phyloP scores from a whole-genome alignment of 1,139 yeast genomes.

The Sugiyamaella japonica region DNA sequence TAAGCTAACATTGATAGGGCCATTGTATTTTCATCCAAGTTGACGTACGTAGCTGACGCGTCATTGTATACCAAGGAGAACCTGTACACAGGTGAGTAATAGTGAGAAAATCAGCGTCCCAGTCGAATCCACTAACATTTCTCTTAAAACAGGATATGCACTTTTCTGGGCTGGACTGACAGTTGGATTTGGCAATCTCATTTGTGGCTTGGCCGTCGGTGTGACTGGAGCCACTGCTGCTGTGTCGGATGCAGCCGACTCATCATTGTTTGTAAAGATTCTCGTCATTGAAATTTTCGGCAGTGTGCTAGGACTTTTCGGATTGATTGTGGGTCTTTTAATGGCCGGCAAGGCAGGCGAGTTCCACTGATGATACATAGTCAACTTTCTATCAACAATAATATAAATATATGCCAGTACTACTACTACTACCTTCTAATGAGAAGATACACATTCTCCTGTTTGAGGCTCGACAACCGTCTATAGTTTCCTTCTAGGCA shows the following conservation, averaged over 20 bases:
- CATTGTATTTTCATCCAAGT: slow-evolving; percentile 90
- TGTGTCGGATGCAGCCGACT: slow-evolving; percentile 95
- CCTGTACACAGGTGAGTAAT: slow-evolving; percentile 71
- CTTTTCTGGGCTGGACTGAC: slow-evolving; percentile 98
- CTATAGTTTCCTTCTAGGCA: slow-evolving; percentile 95
- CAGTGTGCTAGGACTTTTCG: slow-evolving; percentile 87
- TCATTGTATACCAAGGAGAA: slow-evolving; percentile 75
- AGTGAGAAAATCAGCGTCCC: no score
- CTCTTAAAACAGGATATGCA: slow-evolving; percentile 50
- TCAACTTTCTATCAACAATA: slow-evolving; percentile 2
- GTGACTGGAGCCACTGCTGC: slow-evolving; percentile 98
- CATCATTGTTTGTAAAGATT: slow-evolving; percentile 91
- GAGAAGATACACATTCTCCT: slow-evolving; percentile 88
- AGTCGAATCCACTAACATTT: not conserved
- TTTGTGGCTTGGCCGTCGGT: slow-evolving; percentile 98
- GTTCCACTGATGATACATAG: slow-evolving; percentile 43
- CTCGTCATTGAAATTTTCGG: slow-evolving; percentile 97
- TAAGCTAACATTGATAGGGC: slow-evolving; percentile 46
- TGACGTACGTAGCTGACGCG: slow-evolving; percentile 66
- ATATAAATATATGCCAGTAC: slow-evolving; percentile 9
- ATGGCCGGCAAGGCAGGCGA: slow-evolving; percentile 97
- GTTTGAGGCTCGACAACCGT: slow-evolving; percentile 82
- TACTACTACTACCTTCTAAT: slow-evolving; percentile 60
- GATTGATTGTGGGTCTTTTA: slow-evolving; percentile 87
- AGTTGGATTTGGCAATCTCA: slow-evolving; percentile 88